Evolutionary conservation across 2,329 filamentous ascomycete genomes (phyloP).

Genomic region (Shiraia bambusicola): DNA sequence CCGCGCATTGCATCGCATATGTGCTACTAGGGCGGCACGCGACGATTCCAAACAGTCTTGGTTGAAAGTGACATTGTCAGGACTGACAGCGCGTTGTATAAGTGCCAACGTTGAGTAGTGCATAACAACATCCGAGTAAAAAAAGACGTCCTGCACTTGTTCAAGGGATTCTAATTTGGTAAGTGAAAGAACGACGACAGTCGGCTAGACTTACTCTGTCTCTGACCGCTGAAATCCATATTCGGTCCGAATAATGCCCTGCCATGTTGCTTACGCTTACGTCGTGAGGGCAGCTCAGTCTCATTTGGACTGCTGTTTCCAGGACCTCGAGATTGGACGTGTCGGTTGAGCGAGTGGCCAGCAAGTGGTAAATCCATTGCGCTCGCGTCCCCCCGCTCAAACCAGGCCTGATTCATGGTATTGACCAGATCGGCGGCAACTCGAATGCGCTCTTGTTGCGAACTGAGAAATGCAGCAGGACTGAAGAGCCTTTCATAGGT

Average conservation of each 20-base stretch:
- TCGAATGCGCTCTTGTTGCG: slow-evolving; percentile 27
- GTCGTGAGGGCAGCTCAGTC: slow-evolving; percentile 27
- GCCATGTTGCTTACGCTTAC: slow-evolving; percentile 15
- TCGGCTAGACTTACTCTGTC: slow-evolving; percentile 10
- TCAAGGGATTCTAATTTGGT: slow-evolving; percentile 12
- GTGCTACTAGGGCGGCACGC: slow-evolving; percentile 33
- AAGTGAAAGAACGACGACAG: not conserved
- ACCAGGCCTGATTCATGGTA: slow-evolving; percentile 32
- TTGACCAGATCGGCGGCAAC: slow-evolving; percentile 31
- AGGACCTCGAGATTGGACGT: slow-evolving; percentile 1
- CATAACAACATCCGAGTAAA: slow-evolving; percentile 34
- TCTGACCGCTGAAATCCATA: slow-evolving; percentile 10
- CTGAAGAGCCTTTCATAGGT: slow-evolving; percentile 43
- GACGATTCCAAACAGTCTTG: slow-evolving; percentile 36
- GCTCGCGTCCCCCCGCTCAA: slow-evolving; percentile 29
- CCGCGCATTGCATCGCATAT: slow-evolving; percentile 29
- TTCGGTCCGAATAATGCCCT: slow-evolving; percentile 3
- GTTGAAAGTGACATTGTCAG: slow-evolving; percentile 35
- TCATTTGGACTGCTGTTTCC: slow-evolving; percentile 20
- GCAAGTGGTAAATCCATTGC: slow-evolving; percentile 7
- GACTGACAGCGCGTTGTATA: slow-evolving; percentile 36
- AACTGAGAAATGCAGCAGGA: slow-evolving; percentile 34
- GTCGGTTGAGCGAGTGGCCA: slow-evolving; percentile 1
- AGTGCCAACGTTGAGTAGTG: slow-evolving; percentile 38
- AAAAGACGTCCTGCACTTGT: slow-evolving; percentile 35